Percentiles rank a stretch among this genome's conserved stretches.
Conservation (phyloP, 2,329 filamentous ascomycete species). For the Diaporthe sp. region DNA sequence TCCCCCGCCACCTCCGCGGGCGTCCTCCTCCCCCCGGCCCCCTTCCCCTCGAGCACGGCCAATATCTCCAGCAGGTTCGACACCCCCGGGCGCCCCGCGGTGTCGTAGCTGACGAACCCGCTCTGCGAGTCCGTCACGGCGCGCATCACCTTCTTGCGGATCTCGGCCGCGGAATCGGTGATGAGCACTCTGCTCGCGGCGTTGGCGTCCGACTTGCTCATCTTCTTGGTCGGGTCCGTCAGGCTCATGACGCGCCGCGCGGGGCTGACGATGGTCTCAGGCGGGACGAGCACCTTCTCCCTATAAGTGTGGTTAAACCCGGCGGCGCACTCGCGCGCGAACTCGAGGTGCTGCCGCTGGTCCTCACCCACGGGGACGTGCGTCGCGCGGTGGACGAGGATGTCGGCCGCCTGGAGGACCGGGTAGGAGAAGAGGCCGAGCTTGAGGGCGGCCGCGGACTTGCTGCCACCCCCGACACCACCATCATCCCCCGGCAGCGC, state of each 20-base stretch:
- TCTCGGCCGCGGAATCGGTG: slow-evolving; percentile 75
- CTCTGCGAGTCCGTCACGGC: slow-evolving; percentile 80
- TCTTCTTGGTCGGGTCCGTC: slow-evolving; percentile 81
- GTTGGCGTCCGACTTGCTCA: slow-evolving; percentile 90
- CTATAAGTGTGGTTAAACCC: slow-evolving; percentile 87
- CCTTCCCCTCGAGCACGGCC: slow-evolving; percentile 68
- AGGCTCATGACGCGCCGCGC: slow-evolving; percentile 92
- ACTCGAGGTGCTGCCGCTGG: slow-evolving; percentile 93
- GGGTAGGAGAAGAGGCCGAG: slow-evolving; percentile 96
- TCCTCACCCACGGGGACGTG: slow-evolving; percentile 98
- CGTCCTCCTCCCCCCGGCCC: slow-evolving; percentile 46
- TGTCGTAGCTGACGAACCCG: slow-evolving; percentile 79
- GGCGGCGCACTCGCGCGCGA: slow-evolving; percentile 85
- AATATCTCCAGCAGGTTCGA: slow-evolving; percentile 88
- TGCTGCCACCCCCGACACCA: neutral
- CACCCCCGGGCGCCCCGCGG: slow-evolving; percentile 78
- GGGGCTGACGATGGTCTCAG: slow-evolving; percentile 81
- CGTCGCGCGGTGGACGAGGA: slow-evolving; percentile 84
- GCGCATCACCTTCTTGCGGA: slow-evolving; percentile 76
- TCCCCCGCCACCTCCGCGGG: slow-evolving; percentile 55
- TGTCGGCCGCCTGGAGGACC: slow-evolving; percentile 93
- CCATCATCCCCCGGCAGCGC: slow-evolving; percentile 62
- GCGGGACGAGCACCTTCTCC: slow-evolving; percentile 65
- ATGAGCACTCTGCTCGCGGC: slow-evolving; percentile 84
- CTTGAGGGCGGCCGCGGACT: slow-evolving; percentile 72